Base-by-base conservation (phyloP, 2,329 filamentous ascomycete genomes). In the Camptophora hylomeconis region DNA sequence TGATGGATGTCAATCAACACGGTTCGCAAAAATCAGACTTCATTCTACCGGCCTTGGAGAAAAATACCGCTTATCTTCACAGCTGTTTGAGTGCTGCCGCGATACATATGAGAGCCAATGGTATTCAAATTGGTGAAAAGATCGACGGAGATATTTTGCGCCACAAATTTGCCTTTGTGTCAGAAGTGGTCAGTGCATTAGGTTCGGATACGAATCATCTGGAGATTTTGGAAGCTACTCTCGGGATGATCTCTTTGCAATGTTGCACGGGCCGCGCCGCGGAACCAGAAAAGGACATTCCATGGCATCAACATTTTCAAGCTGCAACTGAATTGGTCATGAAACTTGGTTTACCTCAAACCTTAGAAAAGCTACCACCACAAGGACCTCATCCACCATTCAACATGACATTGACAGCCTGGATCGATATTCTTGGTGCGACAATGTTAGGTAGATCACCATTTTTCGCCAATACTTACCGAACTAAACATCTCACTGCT, bases 261-360 rank as follows among this genome's bases (percentile, higher is more conserved):
- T 89, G 80, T 58, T 78, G 82, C 15, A 87, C 95, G 40, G 87
- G 87, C 30, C 73, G 81, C 45, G 75, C 76, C 31, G 76, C 83
- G 43, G 82, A 92, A 48, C 35, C 45, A 83, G 94, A 50, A 70
- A 70, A 25, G 72, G 94, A 95, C 51, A 92, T 95, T 45, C 76
- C 86, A 13, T 98, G 89, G 89, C 81, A 87, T 60, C 81, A 92
- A 52, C 89, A 98, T 61, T 94, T 95, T 61, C 80, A 92, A 53
- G 86, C 86, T 3, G 87, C 79, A 12, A 78, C 80, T 43, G 84
- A 75, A 44, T 67, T 95, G 30, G 80, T 93, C 14, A 72, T 80
- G 51, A 86, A 82, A 57, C 75, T 95, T 18, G 75, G 86, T 35
- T 72, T 95, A 20, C 77, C 80, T 7, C 65, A 67, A 20, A 63